Conservation (phyloP, 2,329 filamentous ascomycete genomes). For the Ceratocystis variospora region DNA sequence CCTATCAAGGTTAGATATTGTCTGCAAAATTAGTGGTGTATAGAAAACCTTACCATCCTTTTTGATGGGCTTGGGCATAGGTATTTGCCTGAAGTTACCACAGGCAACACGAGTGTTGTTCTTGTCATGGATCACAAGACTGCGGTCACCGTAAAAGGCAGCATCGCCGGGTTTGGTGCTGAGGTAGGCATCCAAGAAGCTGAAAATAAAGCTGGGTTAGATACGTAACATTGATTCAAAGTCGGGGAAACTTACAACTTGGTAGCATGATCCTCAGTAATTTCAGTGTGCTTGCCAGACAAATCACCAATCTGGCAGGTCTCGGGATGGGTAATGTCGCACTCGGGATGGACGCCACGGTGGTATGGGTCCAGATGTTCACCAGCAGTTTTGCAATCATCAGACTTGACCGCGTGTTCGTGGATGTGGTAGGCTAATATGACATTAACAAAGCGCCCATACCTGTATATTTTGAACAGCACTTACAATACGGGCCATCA, state of each 20-base stretch:
- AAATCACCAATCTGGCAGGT: slow-evolving; percentile 49
- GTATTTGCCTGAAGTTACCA: slow-evolving; percentile 28
- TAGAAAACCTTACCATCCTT: not conserved
- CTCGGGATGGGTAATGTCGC: slow-evolving; percentile 33
- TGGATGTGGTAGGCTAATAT: slow-evolving; percentile 45
- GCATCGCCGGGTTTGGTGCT: slow-evolving; percentile 28
- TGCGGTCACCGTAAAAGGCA: slow-evolving; percentile 35
- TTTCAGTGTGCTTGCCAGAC: slow-evolving; percentile 43
- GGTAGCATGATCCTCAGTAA: slow-evolving; percentile 26
- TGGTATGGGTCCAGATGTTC: slow-evolving; percentile 44
- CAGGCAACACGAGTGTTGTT: slow-evolving; percentile 31
- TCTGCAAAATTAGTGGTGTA: not conserved
- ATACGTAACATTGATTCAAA: not conserved
- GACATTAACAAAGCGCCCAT: not conserved
- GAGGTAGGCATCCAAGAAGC: slow-evolving; percentile 32
- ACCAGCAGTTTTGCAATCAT: slow-evolving; percentile 41
- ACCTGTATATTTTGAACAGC: not conserved
- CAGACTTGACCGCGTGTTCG: slow-evolving; percentile 31
- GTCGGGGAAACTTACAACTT: slow-evolving; percentile 13
- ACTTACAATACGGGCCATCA: slow-evolving; percentile 18
- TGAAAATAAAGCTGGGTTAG: slow-evolving; percentile 12
- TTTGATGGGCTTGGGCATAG: not conserved
- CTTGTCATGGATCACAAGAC: slow-evolving; percentile 32
- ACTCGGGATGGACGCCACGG: slow-evolving; percentile 36
- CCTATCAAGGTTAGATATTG: not conserved